Base-by-base conservation (phyloP, 345 rosid genomes). In the Clarkia xantiana region DNA sequence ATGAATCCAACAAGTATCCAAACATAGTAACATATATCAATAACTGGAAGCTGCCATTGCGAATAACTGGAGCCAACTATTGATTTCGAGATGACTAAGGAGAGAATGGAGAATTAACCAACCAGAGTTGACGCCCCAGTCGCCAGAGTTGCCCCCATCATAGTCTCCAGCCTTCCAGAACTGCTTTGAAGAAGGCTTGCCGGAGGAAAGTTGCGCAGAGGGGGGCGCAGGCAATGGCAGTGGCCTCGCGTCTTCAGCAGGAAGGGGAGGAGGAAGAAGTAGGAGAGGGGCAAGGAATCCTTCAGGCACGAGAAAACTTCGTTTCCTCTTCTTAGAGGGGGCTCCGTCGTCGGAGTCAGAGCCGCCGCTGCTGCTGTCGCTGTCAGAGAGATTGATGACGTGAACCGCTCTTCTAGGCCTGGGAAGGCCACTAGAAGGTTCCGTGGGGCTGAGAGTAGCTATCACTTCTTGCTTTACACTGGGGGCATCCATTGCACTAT, bases 151-250 rank as follows among this genome's bases (percentile, higher is more conserved):
- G 16, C 61, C 60, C 50, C 80, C 95, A 43, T 76, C 87, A 25
- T 75, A 85, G 36, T 89, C 97, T 23, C 90, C 95, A 11, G 97
- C 95, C 70, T 80, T 89, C 97, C 97, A 89, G 38, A 89, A 89
- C 76, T 82, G 94, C 68, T 69, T 82, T 42, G 70, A 66, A 53
- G 71, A 54, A 14, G 25, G 18, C 36, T 47, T 54, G 47, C 56
- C 45, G 51, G 29, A 17, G 10, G n/a, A 0, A 12, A 16, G 6
- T 8, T 42, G 54, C 14, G 46, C 10, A 20, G 54, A 7, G 44
- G 19, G 18, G 42, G 51, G 6, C 29, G 18, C 49, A 17, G 59
- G 22, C 36, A 41, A 54, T 47, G 58, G 49, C 42, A 46, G 46
- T 41, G 44, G 16, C 36, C 29, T 61, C 5, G 66, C 39, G 11